Percentiles rank a stretch among this genome's conserved stretches.
Conservation (phyloP, 306 rosid genomes). For the Pyrus betulifolia region DNA sequence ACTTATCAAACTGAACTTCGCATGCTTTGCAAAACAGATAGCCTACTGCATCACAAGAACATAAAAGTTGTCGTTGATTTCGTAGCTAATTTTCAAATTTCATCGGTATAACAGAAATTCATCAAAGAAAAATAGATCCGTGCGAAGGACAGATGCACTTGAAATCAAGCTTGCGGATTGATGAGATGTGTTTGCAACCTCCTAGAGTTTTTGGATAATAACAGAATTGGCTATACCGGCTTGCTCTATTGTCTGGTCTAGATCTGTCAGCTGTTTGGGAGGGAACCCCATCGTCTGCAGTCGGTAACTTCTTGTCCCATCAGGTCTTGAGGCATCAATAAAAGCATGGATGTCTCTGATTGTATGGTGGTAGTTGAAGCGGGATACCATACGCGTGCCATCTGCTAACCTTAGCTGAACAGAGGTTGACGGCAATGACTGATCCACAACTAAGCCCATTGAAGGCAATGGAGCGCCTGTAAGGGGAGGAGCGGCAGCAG, state of each 20-base stretch:
- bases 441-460: slow-evolving; percentile 62
- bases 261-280: slow-evolving; percentile 76
- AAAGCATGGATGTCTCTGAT: slow-evolving; percentile 73
- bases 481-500: slow-evolving; percentile 17
- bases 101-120: not conserved
- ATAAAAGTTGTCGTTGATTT: not conserved
- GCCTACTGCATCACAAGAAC: not conserved
- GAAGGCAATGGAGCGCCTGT: slow-evolving; percentile 48
- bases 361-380: slow-evolving; percentile 79
- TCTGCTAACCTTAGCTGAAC: slow-evolving; percentile 90
- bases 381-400: slow-evolving; percentile 92
- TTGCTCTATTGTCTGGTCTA: slow-evolving; percentile 82
- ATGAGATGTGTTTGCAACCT: not conserved
- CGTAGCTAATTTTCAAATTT: not conserved
- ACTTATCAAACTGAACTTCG: not conserved
- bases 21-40: not conserved
- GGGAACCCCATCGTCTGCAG: slow-evolving; percentile 96
- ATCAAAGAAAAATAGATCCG: slow-evolving; percentile 1
- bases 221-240: slow-evolving; percentile 93
- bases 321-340: slow-evolving; percentile 86
- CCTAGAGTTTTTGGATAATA: slow-evolving; percentile 62
- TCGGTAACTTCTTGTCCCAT: slow-evolving; percentile 61
- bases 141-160: not conserved
- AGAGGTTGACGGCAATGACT: slow-evolving; percentile 69
- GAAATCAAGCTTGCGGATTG: not conserved